Base-by-base conservation (phyloP, 345 rosid genomes). In the Lepidium aucheri region DNA sequence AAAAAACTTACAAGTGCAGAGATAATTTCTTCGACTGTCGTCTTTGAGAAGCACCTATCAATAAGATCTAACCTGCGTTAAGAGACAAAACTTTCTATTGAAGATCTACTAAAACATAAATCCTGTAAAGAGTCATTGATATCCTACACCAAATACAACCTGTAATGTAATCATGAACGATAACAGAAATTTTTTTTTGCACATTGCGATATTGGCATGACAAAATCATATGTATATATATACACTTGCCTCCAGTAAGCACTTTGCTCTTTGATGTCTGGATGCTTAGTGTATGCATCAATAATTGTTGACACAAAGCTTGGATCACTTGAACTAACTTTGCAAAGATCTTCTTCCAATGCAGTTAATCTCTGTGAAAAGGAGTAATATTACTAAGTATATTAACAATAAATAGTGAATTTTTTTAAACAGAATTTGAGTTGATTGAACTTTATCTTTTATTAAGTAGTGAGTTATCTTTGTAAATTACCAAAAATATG, bases 1-100 rank as follows among this genome's bases (percentile, higher is more conserved):
- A 17, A 6, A 13, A 4, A 14, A 43, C 92, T 82, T 80, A 89
- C 96, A 68, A 86, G 87, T 58, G 96, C 80, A 73, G 76, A 78
- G 67, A 91, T 63, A 69, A 91, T 91, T 9, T 83, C 90, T 69
- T 91, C 89, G 41, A 84, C 76, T 1, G 89, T 85, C 68, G 72
- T 83, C 50, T 50, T 75, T 4, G 87, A 85, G 79, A 89, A 91
- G 80, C 98, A 88, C 60, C 77, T 79, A 49, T 86, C 77, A 22
- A 47, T 85, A 38, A 85, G 74, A 78, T 81, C 84, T 76, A 84
- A 74, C 80, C 52, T 47, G 32, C 94, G 4, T 24, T 11, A 12
- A 39, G 5, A 18, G 32, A 18, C 40, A 53, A 9, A 39, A 65
- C 16, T 33, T 65, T 4, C 33, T 6, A 17, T 11, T 40, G 32